A percentile compares a stretch with the other conserved stretches of the same genome.
Evolutionary conservation across 495 filamentous ascomycete species (phyloP).

Genomic region (Hyaloscypha finlandica): DNA sequence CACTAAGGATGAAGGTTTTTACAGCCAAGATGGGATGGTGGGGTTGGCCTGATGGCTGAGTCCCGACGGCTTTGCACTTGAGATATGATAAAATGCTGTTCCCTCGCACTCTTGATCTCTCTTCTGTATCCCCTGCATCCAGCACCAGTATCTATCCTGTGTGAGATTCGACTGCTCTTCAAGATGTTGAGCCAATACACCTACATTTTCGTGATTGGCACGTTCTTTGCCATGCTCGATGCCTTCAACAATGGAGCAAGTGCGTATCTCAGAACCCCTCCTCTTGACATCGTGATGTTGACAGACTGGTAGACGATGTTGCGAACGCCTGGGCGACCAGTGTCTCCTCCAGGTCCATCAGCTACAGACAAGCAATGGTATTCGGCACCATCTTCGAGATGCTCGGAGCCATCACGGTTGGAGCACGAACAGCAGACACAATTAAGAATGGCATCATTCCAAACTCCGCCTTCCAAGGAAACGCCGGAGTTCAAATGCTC

Average conservation of each 20-base stretch:
- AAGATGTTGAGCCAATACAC: slow-evolving; percentile 15
- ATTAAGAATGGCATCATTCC: slow-evolving; percentile 67
- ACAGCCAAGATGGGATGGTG: background rate
- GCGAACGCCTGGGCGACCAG: slow-evolving; percentile 75
- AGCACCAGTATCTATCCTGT: background rate
- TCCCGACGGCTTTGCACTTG: background rate
- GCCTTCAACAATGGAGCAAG: slow-evolving; percentile 64
- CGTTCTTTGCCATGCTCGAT: slow-evolving; percentile 74
- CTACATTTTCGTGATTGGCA: slow-evolving; percentile 69
- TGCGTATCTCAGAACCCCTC: background rate
- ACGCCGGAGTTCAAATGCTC: slow-evolving; percentile 60
- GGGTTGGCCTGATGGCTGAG: background rate
- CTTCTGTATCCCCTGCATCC: background rate
- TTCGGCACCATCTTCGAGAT: slow-evolving; percentile 69
- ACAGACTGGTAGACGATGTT: slow-evolving; percentile 57
- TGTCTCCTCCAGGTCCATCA: slow-evolving; percentile 67
- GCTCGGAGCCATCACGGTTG: slow-evolving; percentile 60
- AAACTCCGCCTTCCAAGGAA: slow-evolving; percentile 49
- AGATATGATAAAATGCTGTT: background rate
- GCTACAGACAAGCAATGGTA: slow-evolving; percentile 69
- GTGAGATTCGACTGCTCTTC: background rate
- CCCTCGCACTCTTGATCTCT: background rate
- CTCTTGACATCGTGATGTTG: background rate
- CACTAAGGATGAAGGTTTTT: background rate
- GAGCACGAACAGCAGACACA: slow-evolving; percentile 61